Evolutionary conservation across 306 rosid species (phyloP), one percentile per base, ranked within the genome.

Genomic region (Oemleria cerasiformis): DNA sequence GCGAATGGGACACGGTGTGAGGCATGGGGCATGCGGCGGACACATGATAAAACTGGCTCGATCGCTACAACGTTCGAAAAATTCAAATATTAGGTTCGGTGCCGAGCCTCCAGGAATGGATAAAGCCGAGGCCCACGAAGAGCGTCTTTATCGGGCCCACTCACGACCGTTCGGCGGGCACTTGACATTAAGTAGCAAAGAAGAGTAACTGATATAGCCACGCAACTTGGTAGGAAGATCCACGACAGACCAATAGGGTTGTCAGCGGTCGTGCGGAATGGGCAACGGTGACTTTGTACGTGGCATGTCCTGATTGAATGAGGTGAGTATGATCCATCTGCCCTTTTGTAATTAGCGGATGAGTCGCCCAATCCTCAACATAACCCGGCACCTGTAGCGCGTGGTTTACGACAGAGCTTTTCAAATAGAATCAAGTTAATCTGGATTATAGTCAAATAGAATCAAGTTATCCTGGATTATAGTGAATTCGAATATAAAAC

Each of bases 1-100:
- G 9, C 42, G 42, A 41, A 70, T 25, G 56, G 66, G 66, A 57
- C 56, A 42, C 42, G 17, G 15, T 21, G 13, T 40, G 42, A 34
- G 14, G 63, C 9, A 39, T 55, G 51, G 64, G 73, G 73, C 73
- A 70, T 16, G 19, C 30, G 5, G 25, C 42, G 6, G 3, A 12
- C 36, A 50, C 19, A 42, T 57, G 25, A 67, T 34, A 49, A 49
- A n/a, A n/a, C 30, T 11, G 16, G 20, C 20, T 40, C 11, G 21
- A 45, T 63, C 21, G 50, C 75, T 39, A 59, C 82, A 88, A 88
- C 92, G 92, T 86, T 88, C 88, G 71, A 86, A 86, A 87, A 77
- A 68, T 90, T 90, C 87, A 84, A 90, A 90, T 84, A 0, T 17
- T 7, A 50, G 70, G 78, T 53, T 66, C 79, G 88, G 85, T 7